Percentiles rank a stretch among this genome's conserved stretches.
These are phyloP conservation scores for Pestalotiopsis sp. DNA, from an alignment of 2,329 filamentous ascomycete genomes.

Conservation along the genomic window DNA sequence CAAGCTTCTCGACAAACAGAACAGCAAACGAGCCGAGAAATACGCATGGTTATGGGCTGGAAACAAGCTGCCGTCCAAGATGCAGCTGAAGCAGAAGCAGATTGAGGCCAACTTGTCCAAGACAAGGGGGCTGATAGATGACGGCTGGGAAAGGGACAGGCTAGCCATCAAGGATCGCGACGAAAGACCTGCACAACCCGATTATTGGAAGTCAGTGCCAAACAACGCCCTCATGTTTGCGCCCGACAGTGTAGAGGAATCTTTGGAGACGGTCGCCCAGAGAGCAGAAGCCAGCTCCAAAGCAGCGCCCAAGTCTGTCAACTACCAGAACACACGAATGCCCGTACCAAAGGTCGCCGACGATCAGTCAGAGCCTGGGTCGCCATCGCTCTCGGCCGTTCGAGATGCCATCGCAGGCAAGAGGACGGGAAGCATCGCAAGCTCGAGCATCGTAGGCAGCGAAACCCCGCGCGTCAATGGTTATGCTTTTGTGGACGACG, in stretches of 20 bases:
- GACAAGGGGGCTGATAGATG: constrained; percentile 52
- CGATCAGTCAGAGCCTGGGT: constrained; percentile 61
- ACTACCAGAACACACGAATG: constrained; percentile 83
- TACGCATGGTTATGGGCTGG: constrained; percentile 87
- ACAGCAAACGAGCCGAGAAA: constrained; percentile 80
- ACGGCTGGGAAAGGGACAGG: constrained; percentile 60
- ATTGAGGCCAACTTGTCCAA: constrained; percentile 56
- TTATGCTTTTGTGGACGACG: constrained; percentile 92
- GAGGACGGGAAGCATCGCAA: constrained; percentile 63
- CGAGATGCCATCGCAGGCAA: constrained; percentile 81
- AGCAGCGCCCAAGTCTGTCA: constrained; percentile 75
- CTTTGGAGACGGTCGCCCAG: constrained; percentile 65
- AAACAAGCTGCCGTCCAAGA: constrained; percentile 84
- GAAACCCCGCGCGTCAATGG: constrained; percentile 93
- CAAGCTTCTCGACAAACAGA: constrained; percentile 86
- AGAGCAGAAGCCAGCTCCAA: constrained; percentile 70
- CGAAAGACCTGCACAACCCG: constrained; percentile 74
- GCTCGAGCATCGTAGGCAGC: constrained; percentile 61
- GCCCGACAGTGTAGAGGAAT: constrained; percentile 66
- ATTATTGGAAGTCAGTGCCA: constrained; percentile 75
- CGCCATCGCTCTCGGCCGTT: constrained; percentile 83
- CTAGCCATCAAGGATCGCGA: constrained; percentile 69
- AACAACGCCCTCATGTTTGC: constrained; percentile 88
- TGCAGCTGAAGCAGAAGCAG: constrained; percentile 70
- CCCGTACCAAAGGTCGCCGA: constrained; percentile 48